These are phyloP conservation scores for Skeletonema potamos DNA, from an alignment of 108 stramenopile species.

Conservation along the genomic window DNA sequence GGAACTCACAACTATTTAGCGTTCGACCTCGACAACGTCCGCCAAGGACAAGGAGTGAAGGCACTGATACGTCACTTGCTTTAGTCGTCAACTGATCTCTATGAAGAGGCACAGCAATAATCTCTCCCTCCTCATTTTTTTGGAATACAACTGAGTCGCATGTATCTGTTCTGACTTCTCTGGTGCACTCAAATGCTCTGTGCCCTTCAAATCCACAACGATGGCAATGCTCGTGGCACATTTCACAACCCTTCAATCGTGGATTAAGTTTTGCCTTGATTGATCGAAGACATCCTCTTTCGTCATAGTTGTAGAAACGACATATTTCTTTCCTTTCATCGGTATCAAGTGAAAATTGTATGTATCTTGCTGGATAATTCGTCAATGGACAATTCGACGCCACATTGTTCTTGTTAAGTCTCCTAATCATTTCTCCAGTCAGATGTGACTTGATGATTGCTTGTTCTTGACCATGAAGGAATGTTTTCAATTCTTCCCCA, in stretches of 20 bases:
- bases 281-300: constrained; percentile 30
- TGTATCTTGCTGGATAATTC: constrained; percentile 22
- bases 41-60: constrained; percentile 31
- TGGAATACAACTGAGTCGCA: constrained; percentile 8
- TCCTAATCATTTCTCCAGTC: constrained; percentile 5
- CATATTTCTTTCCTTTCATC: constrained; percentile 24
- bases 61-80: background rate
- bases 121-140: background rate
- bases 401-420: constrained; percentile 13
- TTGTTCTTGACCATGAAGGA: background rate
- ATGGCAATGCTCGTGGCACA: constrained; percentile 35
- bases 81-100: background rate
- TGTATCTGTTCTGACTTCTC: background rate
- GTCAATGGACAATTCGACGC: constrained; percentile 28
- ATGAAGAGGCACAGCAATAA: background rate
- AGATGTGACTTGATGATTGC: background rate
- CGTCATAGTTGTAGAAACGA: constrained; percentile 39
- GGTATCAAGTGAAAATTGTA: background rate
- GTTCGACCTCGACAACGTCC: constrained; percentile 32
- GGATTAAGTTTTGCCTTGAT: constrained; percentile 9
- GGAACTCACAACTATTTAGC: constrained; percentile 25
- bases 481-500: background rate
- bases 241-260: constrained; percentile 14
- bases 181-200: constrained; percentile 27
- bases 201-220: constrained; percentile 19